Base-by-base conservation (phyloP, 345 rosid species). In the Iberis pinnata region DNA sequence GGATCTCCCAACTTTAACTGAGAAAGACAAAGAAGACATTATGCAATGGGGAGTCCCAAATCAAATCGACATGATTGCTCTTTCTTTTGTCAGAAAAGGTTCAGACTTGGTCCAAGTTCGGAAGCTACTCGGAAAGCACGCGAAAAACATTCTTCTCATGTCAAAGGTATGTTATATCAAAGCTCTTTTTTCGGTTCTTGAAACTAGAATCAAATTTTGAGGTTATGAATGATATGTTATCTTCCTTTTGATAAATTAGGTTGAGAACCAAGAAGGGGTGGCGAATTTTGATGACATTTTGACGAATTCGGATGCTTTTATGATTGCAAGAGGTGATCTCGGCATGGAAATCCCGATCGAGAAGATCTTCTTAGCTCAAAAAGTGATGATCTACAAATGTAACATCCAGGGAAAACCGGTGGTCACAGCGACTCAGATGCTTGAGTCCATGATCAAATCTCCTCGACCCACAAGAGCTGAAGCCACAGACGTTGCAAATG, bases 271-370 rank as follows among this genome's bases (percentile, higher is more conserved):
- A 63, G 98, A 90, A 76, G 98, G 98, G 36, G 98, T 87, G 67
- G 96, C 95, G 39, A 90, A 90, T 60, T 90, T 90, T 15, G 98
- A 90, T 62, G 96, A 90, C 50, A 87, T 90, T 46, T 76, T 90
- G 48, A 70, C 82, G 47, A 82, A 87, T 62, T 74, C 98, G 0
- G 98, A 90, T 58, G 98, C 98, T 4, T 90, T 90, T 63, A 90
- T 90, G 98, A 92, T 90, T 58, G 98, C 98, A 1, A 78, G 98
- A 29, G 98, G 98, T 29, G 98, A 90, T 64, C 89, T 90, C 0
- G 98, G 98, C 40, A 90, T 90, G 98, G 98, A 90, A 70, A 90
- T 90, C 58, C 98, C 98, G 0, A 90, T 90, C 4, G 98, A 90
- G 49, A 90, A 90, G 76, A 90, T 90, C 40, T 90, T 90, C 74